Base-by-base conservation (phyloP, 108 stramenopile genomes). In the Mayamaea pseudoterrestris region DNA sequence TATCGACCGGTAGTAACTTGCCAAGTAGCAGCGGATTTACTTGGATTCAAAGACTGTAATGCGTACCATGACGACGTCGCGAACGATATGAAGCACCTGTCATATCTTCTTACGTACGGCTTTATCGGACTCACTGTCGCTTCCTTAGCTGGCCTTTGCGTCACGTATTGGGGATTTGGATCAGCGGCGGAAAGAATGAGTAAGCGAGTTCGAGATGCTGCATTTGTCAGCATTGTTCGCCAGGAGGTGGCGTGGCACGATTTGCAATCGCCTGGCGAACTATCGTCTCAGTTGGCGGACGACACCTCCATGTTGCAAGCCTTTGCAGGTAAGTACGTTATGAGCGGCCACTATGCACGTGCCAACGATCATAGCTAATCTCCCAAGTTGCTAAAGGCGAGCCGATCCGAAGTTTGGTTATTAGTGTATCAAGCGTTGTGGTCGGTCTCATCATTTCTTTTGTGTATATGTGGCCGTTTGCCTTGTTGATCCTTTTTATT, bases 251-350 rank as follows among this genome's bases (percentile, higher is more conserved):
- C 59, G 0, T 81, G 53, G 35, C 70, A 60, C 43, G 79, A 81
- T 46, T 18, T 56, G 6, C 59, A 59, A 20, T 48, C 58, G 18
- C 47, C 68, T 30, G 76, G 73, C 8, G 34, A 57, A 6, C 59
- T 83, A 18, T 80, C 83, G 11, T 45, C 76, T 17, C 77, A 62
- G 21, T 42, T 93, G 4, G 41, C 66, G 6, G 76, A 75, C 16
- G 86, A 88, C 44, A 66, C 77, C 7, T 63, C 80, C 4, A 20
- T 78, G 47, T 49, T 80, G 12, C 69, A 82, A 43, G 14, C 64
- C 2, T 78, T 78, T 51, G 57, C 60, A 23, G 73, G 79, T n/a
- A n/a, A n/a, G n/a, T n/a, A n/a, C n/a, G n/a, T n/a, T n/a, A n/a
- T n/a, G n/a, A n/a, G n/a, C n/a, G n/a, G n/a, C n/a, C n/a, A n/a